Percentiles rank a stretch among this genome's conserved stretches.
Conservation (phyloP, 768 basidiomycete species). For the Auriscalpium orientale region DNA sequence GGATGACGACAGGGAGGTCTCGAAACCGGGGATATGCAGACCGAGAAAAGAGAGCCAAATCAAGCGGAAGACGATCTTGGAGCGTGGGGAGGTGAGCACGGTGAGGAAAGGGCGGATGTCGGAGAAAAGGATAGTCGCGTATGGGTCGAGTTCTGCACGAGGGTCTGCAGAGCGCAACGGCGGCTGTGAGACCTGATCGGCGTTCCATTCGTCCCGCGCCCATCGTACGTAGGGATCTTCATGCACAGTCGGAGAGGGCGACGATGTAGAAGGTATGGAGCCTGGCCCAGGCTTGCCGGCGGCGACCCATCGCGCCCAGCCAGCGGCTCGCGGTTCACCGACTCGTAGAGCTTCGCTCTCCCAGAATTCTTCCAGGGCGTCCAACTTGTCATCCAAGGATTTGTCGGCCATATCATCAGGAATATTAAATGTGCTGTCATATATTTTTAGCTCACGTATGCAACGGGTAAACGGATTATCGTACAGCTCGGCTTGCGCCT, state of each 20-base stretch:
- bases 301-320: constrained; percentile 61
- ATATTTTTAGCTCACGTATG: not conserved
- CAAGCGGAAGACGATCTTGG: constrained; percentile 52
- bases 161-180: constrained; percentile 52
- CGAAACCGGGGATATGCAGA: constrained; percentile 63
- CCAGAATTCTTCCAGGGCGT: constrained; percentile 74
- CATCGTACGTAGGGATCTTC: constrained; percentile 63
- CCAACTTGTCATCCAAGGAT: constrained; percentile 42
- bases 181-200: constrained; percentile 36
- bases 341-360: constrained; percentile 73
- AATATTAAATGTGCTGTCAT: constrained; percentile 46
- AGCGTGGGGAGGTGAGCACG: constrained; percentile 31
- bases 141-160: constrained; percentile 53
- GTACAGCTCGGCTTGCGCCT: constrained; percentile 80
- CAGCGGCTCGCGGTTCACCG: constrained; percentile 57
- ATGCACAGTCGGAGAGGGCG: constrained; percentile 20
- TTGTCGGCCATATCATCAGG: constrained; percentile 38
- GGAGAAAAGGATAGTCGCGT: constrained; percentile 61
- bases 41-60: constrained; percentile 69
- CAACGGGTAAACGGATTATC: not conserved
- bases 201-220: constrained; percentile 46
- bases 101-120: constrained; percentile 58
- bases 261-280: not conserved
- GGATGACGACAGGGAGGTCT: constrained; percentile 28
- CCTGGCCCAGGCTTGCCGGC: constrained; percentile 31